A percentile compares a stretch with the other conserved stretches of the same genome.
Evolutionary conservation across 192 early-diverging fungal genomes (phyloP).

Genomic region (Coemansia sp.): DNA sequence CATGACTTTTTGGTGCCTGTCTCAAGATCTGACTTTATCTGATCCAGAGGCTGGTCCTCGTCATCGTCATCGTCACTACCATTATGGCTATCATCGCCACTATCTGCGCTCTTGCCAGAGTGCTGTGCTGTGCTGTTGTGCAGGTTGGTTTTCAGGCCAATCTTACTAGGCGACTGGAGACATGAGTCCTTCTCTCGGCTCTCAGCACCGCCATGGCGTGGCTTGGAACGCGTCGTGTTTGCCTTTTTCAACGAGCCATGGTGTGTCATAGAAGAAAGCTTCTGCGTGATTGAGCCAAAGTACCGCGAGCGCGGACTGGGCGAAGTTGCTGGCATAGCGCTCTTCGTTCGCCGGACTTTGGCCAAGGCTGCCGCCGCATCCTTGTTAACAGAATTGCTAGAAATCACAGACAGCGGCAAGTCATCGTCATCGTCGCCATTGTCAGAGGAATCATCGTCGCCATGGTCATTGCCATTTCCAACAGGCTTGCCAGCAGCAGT

Average conservation of each 20-base stretch:
- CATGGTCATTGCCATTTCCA: constrained; percentile 21
- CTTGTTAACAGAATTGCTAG: constrained; percentile 27
- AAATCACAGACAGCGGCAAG: constrained; percentile 46
- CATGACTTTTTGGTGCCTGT: constrained; percentile 4
- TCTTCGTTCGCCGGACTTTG: constrained; percentile 40
- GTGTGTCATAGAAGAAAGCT: neutral
- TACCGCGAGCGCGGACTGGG: constrained; percentile 16
- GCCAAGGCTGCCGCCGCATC: constrained; percentile 3
- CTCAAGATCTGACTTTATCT: constrained; percentile 38
- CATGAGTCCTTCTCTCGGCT: neutral
- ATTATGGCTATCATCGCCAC: neutral
- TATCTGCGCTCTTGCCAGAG: neutral
- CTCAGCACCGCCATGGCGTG: neutral
- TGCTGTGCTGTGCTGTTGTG: neutral
- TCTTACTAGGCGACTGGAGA: neutral
- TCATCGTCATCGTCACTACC: constrained; percentile 28
- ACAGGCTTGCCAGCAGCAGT: neutral
- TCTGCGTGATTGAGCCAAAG: neutral
- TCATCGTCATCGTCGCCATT: constrained; percentile 33
- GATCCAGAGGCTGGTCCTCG: constrained; percentile 48
- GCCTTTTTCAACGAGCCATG: constrained; percentile 9
- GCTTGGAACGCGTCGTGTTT: neutral
- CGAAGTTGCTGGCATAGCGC: constrained; percentile 19
- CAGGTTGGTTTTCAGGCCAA: neutral
- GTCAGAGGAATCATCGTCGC: constrained; percentile 16